Conservation (phyloP, 2,329 filamentous ascomycete genomes). For the Trichoderma polysporum region DNA sequence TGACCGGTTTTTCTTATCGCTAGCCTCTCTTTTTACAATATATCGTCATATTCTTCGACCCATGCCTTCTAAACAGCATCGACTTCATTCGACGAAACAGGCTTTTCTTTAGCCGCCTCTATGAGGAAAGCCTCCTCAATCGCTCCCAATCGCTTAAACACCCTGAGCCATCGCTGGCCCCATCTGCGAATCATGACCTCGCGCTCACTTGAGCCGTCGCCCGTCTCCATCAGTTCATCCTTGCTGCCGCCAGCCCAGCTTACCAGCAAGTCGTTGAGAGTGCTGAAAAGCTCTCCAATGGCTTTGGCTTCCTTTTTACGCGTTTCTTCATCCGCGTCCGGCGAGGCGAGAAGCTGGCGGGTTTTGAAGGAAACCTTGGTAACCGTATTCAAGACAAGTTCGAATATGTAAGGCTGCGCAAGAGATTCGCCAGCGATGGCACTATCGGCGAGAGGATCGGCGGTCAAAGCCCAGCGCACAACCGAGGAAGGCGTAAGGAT, state of each 20-base stretch:
- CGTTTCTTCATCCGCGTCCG: constrained; percentile 63
- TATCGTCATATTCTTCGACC: constrained; percentile 7
- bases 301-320: constrained; percentile 67
- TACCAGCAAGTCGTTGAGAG: constrained; percentile 74
- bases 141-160: constrained; percentile 76
- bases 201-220: constrained; percentile 56
- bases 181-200: constrained; percentile 71
- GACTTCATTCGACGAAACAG: constrained; percentile 19
- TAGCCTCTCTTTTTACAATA: neutral
- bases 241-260: constrained; percentile 72
- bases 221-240: constrained; percentile 72
- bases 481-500: constrained; percentile 85
- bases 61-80: constrained; percentile 15
- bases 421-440: constrained; percentile 63
- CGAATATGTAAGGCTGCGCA: constrained; percentile 75
- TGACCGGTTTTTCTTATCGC: neutral
- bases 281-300: constrained; percentile 76
- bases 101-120: constrained; percentile 34
- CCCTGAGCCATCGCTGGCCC: constrained; percentile 82
- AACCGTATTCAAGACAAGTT: constrained; percentile 86
- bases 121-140: constrained; percentile 74
- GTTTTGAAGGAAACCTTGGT: constrained; percentile 86
- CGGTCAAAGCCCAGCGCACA: constrained; percentile 82
- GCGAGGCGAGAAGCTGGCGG: constrained; percentile 70
- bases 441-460: constrained; percentile 47